Evolutionary conservation across 2,329 filamentous ascomycete species (phyloP).

Genomic region (Aspergillus jensenii): DNA sequence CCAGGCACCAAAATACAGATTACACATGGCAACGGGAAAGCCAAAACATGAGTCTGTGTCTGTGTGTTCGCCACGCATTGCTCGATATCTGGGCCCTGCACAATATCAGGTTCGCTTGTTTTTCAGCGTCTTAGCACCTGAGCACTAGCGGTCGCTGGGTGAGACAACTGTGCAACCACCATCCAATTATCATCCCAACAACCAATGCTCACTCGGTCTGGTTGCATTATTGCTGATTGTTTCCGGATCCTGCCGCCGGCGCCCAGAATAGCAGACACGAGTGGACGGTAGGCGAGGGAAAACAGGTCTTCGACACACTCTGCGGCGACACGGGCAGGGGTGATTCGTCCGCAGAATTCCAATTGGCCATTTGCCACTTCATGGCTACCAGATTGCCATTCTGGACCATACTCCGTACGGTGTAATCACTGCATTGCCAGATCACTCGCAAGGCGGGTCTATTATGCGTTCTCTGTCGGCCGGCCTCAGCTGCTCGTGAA

Average conservation of each 20-base stretch:
- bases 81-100: not conserved
- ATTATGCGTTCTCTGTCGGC: not conserved
- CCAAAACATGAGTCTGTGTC: not conserved
- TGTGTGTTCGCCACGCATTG: not conserved
- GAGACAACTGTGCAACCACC: slow-evolving; percentile 6
- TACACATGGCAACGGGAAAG: not conserved
- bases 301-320: slow-evolving; percentile 1
- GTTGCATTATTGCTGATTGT: not conserved
- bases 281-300: not conserved
- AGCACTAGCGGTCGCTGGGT: slow-evolving; percentile 4
- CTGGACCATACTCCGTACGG: not conserved
- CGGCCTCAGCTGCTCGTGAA: not conserved
- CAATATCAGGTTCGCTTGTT: not conserved
- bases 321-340: not conserved
- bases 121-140: not conserved
- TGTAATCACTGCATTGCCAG: not conserved
- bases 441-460: not conserved
- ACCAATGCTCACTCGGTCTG: not conserved
- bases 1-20: slow-evolving; percentile 12
- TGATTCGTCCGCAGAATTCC: slow-evolving; percentile 6
- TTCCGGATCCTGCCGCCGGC: not conserved
- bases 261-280: slow-evolving; percentile 1
- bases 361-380: slow-evolving; percentile 11
- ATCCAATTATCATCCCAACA: not conserved
- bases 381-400: not conserved